Evolutionary conservation across 2,329 filamentous ascomycete species (phyloP).

Genomic region (Claviceps sorghi): DNA sequence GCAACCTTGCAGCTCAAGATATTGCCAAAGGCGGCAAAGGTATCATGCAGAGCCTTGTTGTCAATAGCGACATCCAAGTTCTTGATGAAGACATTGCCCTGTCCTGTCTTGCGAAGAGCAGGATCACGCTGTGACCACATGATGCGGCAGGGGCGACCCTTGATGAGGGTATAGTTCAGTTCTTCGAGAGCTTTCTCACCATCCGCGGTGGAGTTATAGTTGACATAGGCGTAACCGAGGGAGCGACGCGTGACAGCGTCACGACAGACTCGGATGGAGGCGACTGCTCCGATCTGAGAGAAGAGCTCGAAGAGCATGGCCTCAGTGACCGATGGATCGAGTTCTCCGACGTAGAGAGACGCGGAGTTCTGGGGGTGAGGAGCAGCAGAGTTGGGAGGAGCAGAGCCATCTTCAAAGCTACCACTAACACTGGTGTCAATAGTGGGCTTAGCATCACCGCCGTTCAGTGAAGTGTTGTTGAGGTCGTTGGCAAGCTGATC

Average conservation of each 20-base stretch:
- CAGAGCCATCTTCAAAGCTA: constrained; percentile 44
- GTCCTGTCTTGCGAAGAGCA: constrained; percentile 95
- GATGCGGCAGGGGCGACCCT: constrained; percentile 96
- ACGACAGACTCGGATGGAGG: constrained; percentile 98
- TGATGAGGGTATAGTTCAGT: constrained; percentile 98
- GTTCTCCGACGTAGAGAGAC: constrained; percentile 97
- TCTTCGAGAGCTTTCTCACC: constrained; percentile 98
- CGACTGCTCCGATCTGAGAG: constrained; percentile 96
- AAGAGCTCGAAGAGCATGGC: constrained; percentile 99
- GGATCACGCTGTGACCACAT: constrained; percentile 99
- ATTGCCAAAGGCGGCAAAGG: constrained; percentile 96
- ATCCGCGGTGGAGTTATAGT: constrained; percentile 96
- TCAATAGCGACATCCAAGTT: constrained; percentile 97
- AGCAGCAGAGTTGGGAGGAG: constrained; percentile 59
- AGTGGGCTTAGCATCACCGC: constrained; percentile 50
- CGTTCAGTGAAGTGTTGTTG: constrained; percentile 54
- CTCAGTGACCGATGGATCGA: constrained; percentile 94
- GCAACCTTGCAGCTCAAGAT: constrained; percentile 99
- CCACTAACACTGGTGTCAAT: constrained; percentile 59
- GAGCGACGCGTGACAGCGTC: constrained; percentile 97
- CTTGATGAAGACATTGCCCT: constrained; percentile 99
- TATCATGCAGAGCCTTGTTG: constrained; percentile 99
- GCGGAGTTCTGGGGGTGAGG: constrained; percentile 82
- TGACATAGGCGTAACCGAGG: constrained; percentile 98
- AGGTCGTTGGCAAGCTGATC: constrained; percentile 72